Evolutionary conservation across 768 basidiomycete genomes (phyloP).

Genomic region (Lentinula aciculospora): DNA sequence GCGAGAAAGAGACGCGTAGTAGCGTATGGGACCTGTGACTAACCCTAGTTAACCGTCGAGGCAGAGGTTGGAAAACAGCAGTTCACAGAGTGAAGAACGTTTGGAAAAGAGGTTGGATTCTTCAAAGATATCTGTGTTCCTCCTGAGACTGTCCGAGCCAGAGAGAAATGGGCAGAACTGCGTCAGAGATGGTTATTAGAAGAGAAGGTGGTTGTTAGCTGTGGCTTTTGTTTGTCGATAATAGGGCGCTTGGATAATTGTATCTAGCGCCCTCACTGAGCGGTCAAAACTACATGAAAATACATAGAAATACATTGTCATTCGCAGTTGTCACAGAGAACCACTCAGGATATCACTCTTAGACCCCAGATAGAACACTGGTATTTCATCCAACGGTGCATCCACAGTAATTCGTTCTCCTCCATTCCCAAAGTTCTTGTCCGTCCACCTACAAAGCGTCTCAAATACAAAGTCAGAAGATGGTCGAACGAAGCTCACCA

Average conservation of each 20-base stretch:
- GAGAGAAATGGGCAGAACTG: too few species aligned
- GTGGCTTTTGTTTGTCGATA: neutral
- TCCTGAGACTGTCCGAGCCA: neutral
- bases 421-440: constrained; percentile 22
- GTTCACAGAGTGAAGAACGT: too few species aligned
- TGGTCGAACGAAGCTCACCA: constrained; percentile 15
- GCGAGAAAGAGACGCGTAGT: neutral
- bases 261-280: too few species aligned
- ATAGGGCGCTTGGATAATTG: neutral
- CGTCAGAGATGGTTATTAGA: too few species aligned
- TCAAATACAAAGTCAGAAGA: neutral
- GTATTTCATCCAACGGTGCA: constrained; percentile 25
- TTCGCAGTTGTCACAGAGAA: neutral
- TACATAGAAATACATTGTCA: too few species aligned
- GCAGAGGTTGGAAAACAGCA: too few species aligned
- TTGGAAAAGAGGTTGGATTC: too few species aligned
- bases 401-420: constrained; percentile 22
- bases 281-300: too few species aligned
- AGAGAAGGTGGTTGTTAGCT: too few species aligned
- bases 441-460: constrained; percentile 23
- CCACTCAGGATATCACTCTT: constrained; percentile 24
- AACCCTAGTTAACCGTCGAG: too few species aligned
- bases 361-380: constrained; percentile 26
- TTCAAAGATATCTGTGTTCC: too few species aligned
- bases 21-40: neutral